Evolutionary conservation across 768 basidiomycete genomes (phyloP), one percentile per base, ranked within the genome.

Genomic region (Tephrocybe sp.): DNA sequence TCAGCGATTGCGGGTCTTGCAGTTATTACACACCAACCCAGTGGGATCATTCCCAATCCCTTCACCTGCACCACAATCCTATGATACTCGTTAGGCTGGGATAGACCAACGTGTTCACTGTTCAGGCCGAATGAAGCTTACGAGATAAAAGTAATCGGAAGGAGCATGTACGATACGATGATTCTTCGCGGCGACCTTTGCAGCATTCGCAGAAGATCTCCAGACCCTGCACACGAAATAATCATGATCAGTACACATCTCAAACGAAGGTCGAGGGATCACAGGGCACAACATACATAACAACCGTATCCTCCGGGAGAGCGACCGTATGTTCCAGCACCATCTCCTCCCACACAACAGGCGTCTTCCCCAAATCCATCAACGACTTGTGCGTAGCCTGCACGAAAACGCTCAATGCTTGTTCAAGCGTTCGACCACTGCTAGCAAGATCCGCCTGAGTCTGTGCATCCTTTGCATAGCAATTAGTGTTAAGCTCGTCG

Each of bases 281-380:
- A n/a, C n/a, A 16, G 19, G 30, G 49, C 11, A 18, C 37, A 11
- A 70, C 80, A 11, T 47, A 84, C 82, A 86, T 69, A 39, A 82
- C 76, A 21, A 85, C 54, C 0, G 83, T 79, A 37, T 78, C 68
- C 41, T 77, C 74, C 2, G 56, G 70, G 49, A 70, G 64, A 2
- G 58, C 69, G 12, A 84, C 66, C 34, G 73, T 65, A 54, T 82
- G 75, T 1, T 67, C 67, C 40, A 86, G 64, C 1, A 81, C 78
- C 83, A 88, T 84, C 61, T 89, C 86, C 69, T 93, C 83, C 86
- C 88, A 92, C 10, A 93, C 88, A 22, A 91, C 80, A 0, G 90
- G 80, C 0, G 79, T 86, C 68, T 91, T 92, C 0, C 83, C 83
- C 7, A 73, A 59, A 0, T 61, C 62, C 3, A 63, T 64, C 19